A percentile compares a stretch with the other conserved stretches of the same genome.
Conservation (phyloP, 768 basidiomycete species). For the Russula sp. region DNA sequence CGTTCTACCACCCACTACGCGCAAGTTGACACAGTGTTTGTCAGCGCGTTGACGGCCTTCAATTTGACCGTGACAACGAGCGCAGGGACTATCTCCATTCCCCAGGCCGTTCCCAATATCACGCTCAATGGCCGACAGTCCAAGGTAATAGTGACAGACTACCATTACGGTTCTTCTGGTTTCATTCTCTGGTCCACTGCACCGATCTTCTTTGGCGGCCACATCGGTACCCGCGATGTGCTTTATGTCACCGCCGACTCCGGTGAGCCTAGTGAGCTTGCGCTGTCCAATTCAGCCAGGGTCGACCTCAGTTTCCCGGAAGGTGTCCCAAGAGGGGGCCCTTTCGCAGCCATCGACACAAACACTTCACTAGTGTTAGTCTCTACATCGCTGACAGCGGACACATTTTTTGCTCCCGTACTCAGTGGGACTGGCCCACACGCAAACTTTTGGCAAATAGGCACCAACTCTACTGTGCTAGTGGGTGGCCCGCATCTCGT, state of each 20-base stretch:
- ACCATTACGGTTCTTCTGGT: conserved; percentile 55
- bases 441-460: conserved; percentile 62
- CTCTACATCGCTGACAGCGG: conserved; percentile 56
- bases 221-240: conserved; percentile 36
- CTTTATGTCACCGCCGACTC: conserved; percentile 35
- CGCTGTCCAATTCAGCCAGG: conserved; percentile 21
- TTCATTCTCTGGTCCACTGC: conserved; percentile 65
- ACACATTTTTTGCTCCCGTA: conserved; percentile 71
- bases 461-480: conserved; percentile 61
- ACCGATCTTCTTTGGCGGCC: conserved; percentile 56
- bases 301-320: conserved; percentile 41
- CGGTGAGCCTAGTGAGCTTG: conserved; percentile 30
- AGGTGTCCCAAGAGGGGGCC: conserved; percentile 41
- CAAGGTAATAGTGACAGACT: conserved; percentile 66
- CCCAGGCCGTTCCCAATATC: conserved; percentile 44
- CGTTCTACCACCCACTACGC: background rate
- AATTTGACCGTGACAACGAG: conserved; percentile 52
- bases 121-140: conserved; percentile 64
- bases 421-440: conserved; percentile 39
- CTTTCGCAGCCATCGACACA: conserved; percentile 61
- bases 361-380: conserved; percentile 59
- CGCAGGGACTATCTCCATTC: conserved; percentile 46
- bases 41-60: conserved; percentile 46
- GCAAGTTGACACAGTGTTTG: background rate
- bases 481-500: conserved; percentile 42